These are phyloP conservation scores for Petunia axillaris DNA, from an alignment of 257 asterid genomes.

Conservation along the genomic window DNA sequence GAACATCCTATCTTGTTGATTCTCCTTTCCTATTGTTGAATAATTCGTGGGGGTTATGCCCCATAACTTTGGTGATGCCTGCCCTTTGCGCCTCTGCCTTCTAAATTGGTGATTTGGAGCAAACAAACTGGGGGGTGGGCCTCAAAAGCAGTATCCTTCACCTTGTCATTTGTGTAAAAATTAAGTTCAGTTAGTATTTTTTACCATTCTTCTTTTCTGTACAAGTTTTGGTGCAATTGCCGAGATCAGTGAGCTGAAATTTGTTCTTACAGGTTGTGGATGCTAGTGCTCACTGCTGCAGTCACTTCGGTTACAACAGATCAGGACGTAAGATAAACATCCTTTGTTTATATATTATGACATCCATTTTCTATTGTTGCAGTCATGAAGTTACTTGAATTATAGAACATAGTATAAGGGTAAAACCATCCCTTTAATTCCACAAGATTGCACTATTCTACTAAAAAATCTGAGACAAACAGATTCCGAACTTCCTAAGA, in stretches of 20 bases:
- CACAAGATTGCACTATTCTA: background rate
- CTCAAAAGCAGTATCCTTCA: background rate
- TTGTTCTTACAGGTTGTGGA: constrained; percentile 65
- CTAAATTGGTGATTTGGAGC: background rate
- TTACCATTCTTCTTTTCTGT: background rate
- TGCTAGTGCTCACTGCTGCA: constrained; percentile 74
- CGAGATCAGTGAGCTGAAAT: background rate
- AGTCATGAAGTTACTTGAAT: background rate
- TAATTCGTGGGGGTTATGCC: background rate
- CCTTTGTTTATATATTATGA: background rate
- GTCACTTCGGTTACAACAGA: constrained; percentile 63
- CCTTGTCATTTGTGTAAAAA: background rate
- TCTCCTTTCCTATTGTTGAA: background rate
- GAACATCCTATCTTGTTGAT: no score
- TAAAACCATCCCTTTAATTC: background rate
- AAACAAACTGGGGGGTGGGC: background rate
- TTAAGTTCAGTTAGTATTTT: background rate
- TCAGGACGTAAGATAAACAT: constrained; percentile 53
- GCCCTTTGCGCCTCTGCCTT: background rate
- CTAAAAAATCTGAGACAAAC: background rate
- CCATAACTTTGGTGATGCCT: background rate
- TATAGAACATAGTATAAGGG: background rate
- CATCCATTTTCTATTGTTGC: background rate
- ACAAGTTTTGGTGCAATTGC: background rate
- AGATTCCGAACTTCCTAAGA: background rate